Evolutionary conservation across 345 rosid species (phyloP), one percentile per base, ranked within the genome.

Genomic region (Rhodamnia argentea): DNA sequence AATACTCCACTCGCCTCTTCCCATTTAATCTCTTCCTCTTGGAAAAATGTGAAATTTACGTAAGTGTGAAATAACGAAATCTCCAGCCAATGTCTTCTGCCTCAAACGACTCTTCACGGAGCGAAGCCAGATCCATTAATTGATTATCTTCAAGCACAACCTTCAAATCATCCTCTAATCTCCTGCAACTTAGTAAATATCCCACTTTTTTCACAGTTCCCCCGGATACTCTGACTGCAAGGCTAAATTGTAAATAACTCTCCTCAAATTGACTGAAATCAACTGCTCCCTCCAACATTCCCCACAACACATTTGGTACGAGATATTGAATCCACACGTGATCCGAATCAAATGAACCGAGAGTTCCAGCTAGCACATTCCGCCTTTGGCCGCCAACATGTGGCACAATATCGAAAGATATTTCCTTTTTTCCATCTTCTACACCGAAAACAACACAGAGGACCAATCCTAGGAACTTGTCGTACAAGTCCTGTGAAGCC

Each of bases 221-320:
- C 20, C 70, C 0, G 0, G 6, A n/a, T 27, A 60, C 16, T 60
- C 2, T 60, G 0, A 60, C 3, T 2, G 1, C 3, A 60, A 60
- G 70, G 37, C 70, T 60, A n/a, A 60, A 60, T 27, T 0, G 37
- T 60, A n/a, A 0, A n/a, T 60, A n/a, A 13, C 9, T n/a, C 2
- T 60, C 37, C 4, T n/a, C 70, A 6, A 60, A 60, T n/a, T 60
- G 37, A 60, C 8, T 37, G 13, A n/a, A n/a, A 7, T 60, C 70
- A n/a, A 60, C 37, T 60, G 4, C 2, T n/a, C 29, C 29, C 37
- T 60, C 18, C 20, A 60, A n/a, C 7, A 60, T 0, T 60, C 70
- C 37, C 37, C 70, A 60, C 0, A 60, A 0, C 1, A 2, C 4
- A 27, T 13, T 26, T 27, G 37, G 8, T 13, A 0, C 3, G 37